A percentile compares a stretch with the other conserved stretches of the same genome.
phyloP scores from a whole-genome alignment of 2,329 filamentous ascomycete genomes.

The Aspergillus novofumigatus region DNA sequence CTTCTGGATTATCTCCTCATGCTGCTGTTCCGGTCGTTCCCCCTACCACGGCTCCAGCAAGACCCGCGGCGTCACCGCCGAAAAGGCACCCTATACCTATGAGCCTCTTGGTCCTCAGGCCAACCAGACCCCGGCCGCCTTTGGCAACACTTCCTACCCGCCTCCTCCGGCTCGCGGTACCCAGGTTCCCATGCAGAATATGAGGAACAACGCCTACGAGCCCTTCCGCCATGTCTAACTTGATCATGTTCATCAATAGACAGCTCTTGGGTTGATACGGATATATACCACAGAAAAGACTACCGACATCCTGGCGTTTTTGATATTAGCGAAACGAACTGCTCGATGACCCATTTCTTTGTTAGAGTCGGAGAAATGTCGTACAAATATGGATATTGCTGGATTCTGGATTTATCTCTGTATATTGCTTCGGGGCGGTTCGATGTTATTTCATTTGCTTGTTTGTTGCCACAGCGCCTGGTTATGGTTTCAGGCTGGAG shows the following conservation, averaged over 20 bases:
- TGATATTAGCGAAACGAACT: background rate
- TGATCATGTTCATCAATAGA: background rate
- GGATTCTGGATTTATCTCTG: background rate
- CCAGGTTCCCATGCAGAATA: conserved; percentile 24
- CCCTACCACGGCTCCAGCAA: conserved; percentile 41
- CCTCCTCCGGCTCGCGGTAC: conserved; percentile 16
- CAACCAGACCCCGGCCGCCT: conserved; percentile 17
- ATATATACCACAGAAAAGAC: background rate
- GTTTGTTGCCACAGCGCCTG: background rate
- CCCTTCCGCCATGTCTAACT: conserved; percentile 35
- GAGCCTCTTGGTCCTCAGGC: conserved; percentile 46
- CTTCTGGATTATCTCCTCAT: conserved; percentile 89
- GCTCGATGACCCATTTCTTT: conserved; percentile 5
- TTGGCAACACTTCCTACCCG: conserved; percentile 26
- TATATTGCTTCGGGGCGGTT: background rate
- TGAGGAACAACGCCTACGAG: conserved; percentile 30
- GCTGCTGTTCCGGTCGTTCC: conserved; percentile 77
- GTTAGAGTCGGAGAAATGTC: background rate
- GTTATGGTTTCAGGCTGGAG: conserved; percentile 1
- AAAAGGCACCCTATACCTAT: conserved; percentile 60
- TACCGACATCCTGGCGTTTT: background rate
- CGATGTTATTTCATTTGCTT: background rate
- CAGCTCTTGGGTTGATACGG: too few species aligned
- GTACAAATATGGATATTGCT: too few species aligned
- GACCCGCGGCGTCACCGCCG: conserved; percentile 45